Evolutionary conservation across 164 flowering plant genomes (phyloP).

Genomic region (Liquidambar formosana): DNA sequence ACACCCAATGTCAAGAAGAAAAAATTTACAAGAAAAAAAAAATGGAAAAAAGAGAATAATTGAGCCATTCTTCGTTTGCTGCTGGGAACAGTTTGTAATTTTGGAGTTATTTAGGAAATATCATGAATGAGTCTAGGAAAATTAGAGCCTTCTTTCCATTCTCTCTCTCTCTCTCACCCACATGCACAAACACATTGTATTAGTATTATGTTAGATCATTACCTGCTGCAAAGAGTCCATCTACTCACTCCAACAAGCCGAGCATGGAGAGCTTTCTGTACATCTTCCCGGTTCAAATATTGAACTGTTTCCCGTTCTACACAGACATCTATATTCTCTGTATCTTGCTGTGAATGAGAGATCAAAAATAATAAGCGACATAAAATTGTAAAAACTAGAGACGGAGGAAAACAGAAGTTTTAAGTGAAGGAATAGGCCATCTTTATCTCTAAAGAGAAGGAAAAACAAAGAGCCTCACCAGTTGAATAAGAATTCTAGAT

Average conservation of each 20-base stretch:
- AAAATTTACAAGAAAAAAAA: too few relatives aligned
- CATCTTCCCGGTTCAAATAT: slow-evolving; percentile 79
- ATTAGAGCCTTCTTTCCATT: too few relatives aligned
- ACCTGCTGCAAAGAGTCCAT: slow-evolving; percentile 94
- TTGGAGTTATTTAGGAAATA: too few relatives aligned
- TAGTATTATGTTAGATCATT: slow-evolving; percentile 17
- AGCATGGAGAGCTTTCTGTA: slow-evolving; percentile 86
- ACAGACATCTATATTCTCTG: slow-evolving; percentile 77
- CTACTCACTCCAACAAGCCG: slow-evolving; percentile 61
- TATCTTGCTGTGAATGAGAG: slow-evolving; percentile 43
- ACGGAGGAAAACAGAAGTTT: too few relatives aligned
- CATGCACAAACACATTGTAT: too few relatives aligned
- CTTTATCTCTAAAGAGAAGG: not conserved
- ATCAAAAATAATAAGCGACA: not conserved
- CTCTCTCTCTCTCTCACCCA: too few relatives aligned
- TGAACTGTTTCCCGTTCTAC: slow-evolving; percentile 80
- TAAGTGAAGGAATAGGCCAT: not conserved
- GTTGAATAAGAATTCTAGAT: slow-evolving; percentile 61
- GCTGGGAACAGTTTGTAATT: too few relatives aligned
- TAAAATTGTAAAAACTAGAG: too few relatives aligned
- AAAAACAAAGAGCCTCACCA: slow-evolving; percentile 32
- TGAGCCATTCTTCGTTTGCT: too few relatives aligned
- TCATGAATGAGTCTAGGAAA: too few relatives aligned
- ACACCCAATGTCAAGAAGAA: not conserved
- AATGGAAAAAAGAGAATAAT: too few relatives aligned